A percentile compares a stretch with the other conserved stretches of the same genome.
These are phyloP conservation scores for Candida anglica DNA, from an alignment of 805 yeast species.

Conservation along the genomic window DNA sequence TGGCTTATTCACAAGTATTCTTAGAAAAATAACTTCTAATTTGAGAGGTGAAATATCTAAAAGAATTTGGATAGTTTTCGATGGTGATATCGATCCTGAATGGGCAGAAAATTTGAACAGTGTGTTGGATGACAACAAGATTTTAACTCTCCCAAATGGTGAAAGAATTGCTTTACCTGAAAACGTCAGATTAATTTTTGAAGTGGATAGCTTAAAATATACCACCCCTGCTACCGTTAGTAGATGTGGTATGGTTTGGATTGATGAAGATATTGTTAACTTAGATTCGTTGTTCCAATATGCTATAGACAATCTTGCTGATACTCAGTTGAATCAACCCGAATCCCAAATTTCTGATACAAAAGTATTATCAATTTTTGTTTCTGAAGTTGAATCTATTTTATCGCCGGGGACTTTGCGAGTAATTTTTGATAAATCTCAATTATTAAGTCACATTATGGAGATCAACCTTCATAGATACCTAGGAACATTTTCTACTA, in stretches of 20 bases:
- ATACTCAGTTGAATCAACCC: neutral
- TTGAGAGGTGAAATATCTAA: conserved; percentile 54
- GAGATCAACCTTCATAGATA: conserved; percentile 33
- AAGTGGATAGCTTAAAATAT: conserved; percentile 58
- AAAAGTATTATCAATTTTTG: conserved; percentile 6
- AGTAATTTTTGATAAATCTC: conserved; percentile 20
- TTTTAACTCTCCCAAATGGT: conserved; percentile 84
- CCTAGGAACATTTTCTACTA: conserved; percentile 34
- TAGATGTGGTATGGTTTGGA: conserved; percentile 86
- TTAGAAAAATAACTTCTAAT: conserved; percentile 56
- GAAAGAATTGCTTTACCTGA: conserved; percentile 70
- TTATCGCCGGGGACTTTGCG: conserved; percentile 8
- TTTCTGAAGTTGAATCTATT: conserved; percentile 3
- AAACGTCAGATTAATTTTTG: conserved; percentile 68
- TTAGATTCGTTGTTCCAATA: conserved; percentile 12
- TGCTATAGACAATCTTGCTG: conserved; percentile 1
- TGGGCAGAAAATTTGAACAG: conserved; percentile 93
- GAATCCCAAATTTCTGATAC: neutral
- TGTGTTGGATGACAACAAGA: conserved; percentile 82
- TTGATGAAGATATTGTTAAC: conserved; percentile 36
- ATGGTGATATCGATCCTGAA: conserved; percentile 89
- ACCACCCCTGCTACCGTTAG: conserved; percentile 92
- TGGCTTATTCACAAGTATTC: conserved; percentile 69
- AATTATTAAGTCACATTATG: conserved; percentile 48
- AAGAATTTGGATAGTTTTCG: conserved; percentile 76